Conservation (phyloP, 2,329 filamentous ascomycete species). For the Alternaria solani region DNA sequence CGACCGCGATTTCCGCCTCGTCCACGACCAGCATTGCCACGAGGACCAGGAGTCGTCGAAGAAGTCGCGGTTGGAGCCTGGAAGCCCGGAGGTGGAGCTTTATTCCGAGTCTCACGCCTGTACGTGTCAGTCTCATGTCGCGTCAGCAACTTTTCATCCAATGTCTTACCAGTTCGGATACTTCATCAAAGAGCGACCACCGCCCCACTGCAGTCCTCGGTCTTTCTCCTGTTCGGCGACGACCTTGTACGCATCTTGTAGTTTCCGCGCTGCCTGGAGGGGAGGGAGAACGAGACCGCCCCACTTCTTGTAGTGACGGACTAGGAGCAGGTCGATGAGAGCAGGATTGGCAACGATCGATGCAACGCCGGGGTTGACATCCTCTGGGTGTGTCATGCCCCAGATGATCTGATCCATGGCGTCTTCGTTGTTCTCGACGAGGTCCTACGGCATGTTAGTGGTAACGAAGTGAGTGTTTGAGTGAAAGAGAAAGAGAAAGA, state of each 20-base stretch:
- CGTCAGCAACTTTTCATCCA: not conserved
- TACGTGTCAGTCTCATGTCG: not conserved
- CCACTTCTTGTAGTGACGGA: constrained; percentile 22
- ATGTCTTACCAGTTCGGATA: constrained; percentile 14
- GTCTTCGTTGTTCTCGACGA: not conserved
- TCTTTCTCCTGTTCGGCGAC: not conserved
- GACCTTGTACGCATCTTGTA: constrained; percentile 1
- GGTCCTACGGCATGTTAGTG: not conserved
- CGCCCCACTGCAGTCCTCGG: not conserved
- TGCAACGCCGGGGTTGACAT: constrained; percentile 7
- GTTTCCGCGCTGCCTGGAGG: not conserved
- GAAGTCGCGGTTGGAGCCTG: not conserved
- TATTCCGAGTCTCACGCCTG: not conserved
- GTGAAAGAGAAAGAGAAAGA: not conserved
- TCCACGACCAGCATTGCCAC: not conserved
- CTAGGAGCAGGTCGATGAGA: constrained; percentile 14
- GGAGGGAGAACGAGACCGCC: constrained; percentile 20
- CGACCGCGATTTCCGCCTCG: not conserved
- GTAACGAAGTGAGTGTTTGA: not conserved
- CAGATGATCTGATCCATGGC: constrained; percentile 20
- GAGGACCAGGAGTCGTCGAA: not conserved
- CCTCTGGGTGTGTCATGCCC: constrained; percentile 6
- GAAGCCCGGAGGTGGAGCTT: not conserved
- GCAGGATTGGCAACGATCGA: constrained; percentile 1
- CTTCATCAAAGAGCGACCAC: not conserved